Evolutionary conservation across 164 flowering plant species (phyloP).

Genomic region (Sedum album): DNA sequence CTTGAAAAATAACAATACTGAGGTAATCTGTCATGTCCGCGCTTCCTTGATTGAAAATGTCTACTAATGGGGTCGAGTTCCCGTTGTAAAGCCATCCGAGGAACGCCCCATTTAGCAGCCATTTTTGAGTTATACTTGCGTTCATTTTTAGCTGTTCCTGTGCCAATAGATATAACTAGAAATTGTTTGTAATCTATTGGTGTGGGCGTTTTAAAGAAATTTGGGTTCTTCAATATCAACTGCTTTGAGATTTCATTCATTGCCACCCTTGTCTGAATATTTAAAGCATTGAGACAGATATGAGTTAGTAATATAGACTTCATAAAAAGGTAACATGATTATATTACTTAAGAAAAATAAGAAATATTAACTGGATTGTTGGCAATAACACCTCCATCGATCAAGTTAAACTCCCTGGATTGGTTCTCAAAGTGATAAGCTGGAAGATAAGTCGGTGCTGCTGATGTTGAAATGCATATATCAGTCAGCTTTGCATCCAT

Average conservation of each 20-base stretch:
- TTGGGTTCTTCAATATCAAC: constrained; percentile 6
- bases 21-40: constrained; percentile 29
- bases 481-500: constrained; percentile 27
- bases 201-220: constrained; percentile 5
- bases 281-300: not conserved
- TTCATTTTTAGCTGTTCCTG: constrained; percentile 20
- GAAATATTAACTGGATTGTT: constrained; percentile 32
- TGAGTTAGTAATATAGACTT: too few species aligned
- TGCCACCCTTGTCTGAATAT: constrained; percentile 15
- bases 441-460: constrained; percentile 39
- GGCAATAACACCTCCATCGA: constrained; percentile 37
- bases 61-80: constrained; percentile 23
- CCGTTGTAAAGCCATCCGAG: constrained; percentile 16
- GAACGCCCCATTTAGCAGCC: constrained; percentile 27
- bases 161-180: constrained; percentile 28
- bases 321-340: too few species aligned
- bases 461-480: constrained; percentile 34
- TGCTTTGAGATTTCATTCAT: constrained; percentile 14
- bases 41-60: constrained; percentile 28
- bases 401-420: constrained; percentile 23
- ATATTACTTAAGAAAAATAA: too few species aligned
- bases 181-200: constrained; percentile 15
- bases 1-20: constrained; percentile 2
- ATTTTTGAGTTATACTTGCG: constrained; percentile 14
- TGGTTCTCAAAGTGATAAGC: constrained; percentile 25